Conservation (phyloP, 805 yeast species). For the Kuraishia hungarica region DNA sequence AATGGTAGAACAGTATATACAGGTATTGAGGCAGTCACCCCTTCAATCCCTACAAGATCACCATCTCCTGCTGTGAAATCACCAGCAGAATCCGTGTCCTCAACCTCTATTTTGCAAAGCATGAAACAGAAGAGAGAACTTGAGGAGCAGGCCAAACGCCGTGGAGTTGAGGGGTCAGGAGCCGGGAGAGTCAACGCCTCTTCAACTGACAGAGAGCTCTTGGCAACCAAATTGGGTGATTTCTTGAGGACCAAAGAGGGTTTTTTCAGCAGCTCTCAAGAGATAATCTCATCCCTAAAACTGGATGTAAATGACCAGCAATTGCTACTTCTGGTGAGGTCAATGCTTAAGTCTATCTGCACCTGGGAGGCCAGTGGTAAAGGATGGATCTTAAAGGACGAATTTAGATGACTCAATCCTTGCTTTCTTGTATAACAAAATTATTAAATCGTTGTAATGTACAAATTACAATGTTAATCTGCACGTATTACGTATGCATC, state of each 20-base stretch:
- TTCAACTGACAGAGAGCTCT: conserved; percentile 1
- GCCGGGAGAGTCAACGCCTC: neutral
- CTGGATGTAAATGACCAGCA: conserved; percentile 34
- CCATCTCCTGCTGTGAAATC: neutral
- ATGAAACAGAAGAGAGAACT: conserved; percentile 34
- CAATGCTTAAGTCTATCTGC: conserved; percentile 61
- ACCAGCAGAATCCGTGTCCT: conserved; percentile 20
- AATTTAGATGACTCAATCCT: conserved; percentile 23
- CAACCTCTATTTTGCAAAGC: conserved; percentile 40
- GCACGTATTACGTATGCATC: too few species aligned
- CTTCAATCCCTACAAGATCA: neutral
- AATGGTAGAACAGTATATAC: neutral
- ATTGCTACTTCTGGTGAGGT: conserved; percentile 54
- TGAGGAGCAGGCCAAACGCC: conserved; percentile 11
- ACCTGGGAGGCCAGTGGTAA: conserved; percentile 49
- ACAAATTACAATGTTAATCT: neutral
- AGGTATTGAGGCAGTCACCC: neutral
- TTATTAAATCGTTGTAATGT: neutral
- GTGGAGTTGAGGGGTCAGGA: neutral
- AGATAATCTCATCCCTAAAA: conserved; percentile 17
- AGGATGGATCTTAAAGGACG: conserved; percentile 62
- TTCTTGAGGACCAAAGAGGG: conserved; percentile 20
- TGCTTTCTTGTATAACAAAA: too few species aligned
- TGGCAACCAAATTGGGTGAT: conserved; percentile 14
- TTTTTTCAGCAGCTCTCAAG: conserved; percentile 21